These are phyloP conservation scores for Cutaneotrichosporon sp. DNA, from an alignment of 1,284 basidiomycete species.

Conservation along the genomic window DNA sequence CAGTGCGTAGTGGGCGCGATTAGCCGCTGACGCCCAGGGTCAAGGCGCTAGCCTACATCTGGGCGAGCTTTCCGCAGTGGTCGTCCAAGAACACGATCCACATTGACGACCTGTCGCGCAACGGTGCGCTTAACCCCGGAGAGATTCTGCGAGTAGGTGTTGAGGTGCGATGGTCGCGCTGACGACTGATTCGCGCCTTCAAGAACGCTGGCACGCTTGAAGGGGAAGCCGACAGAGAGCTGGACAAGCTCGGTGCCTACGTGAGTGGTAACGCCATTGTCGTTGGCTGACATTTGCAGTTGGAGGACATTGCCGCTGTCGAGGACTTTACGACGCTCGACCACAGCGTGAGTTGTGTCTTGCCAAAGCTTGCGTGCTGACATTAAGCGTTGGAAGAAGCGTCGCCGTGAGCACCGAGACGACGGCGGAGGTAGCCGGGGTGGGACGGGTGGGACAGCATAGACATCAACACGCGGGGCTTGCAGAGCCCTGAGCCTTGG, in stretches of 20 bases:
- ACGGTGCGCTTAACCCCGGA: conserved; percentile 78
- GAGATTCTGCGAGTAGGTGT: conserved; percentile 62
- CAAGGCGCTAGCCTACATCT: conserved; percentile 77
- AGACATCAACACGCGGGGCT: no score
- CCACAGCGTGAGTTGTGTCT: conserved; percentile 30
- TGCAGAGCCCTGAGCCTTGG: no score
- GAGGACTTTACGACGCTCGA: conserved; percentile 38
- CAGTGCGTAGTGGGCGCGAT: conserved; percentile 40
- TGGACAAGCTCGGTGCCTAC: conserved; percentile 61
- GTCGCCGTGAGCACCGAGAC: not conserved
- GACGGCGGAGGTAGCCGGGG: no score
- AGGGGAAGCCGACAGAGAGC: conserved; percentile 59
- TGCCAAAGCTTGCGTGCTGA: not conserved
- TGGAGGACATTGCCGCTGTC: conserved; percentile 27
- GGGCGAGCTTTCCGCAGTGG: conserved; percentile 78
- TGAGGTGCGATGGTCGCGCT: not conserved
- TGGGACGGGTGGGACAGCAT: no score
- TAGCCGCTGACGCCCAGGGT: conserved; percentile 50
- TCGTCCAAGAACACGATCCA: conserved; percentile 63
- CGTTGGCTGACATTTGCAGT: conserved; percentile 15
- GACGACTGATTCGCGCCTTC: conserved; percentile 61
- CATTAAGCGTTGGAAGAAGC: conserved; percentile 22
- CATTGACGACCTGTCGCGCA: conserved; percentile 79
- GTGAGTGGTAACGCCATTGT: conserved; percentile 19
- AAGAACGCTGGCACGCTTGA: conserved; percentile 65